Conservation (phyloP, 225 moss, liverwort and hornwort genomes). For the Ulota crispa region DNA sequence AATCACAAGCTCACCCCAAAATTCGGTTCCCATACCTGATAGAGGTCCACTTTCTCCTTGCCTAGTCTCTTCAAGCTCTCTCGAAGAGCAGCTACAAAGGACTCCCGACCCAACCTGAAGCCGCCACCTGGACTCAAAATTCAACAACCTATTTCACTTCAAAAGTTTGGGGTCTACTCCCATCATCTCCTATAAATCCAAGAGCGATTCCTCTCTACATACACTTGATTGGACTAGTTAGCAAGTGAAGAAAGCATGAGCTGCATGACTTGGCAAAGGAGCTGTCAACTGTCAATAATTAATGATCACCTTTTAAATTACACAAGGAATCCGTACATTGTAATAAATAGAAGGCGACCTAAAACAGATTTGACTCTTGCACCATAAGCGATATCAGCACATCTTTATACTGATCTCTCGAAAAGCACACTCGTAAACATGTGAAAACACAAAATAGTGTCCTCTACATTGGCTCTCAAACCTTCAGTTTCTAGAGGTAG, state of each 20-base stretch:
- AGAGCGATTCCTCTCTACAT: not conserved
- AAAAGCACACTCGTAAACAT: not conserved
- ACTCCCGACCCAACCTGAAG: constrained; percentile 86
- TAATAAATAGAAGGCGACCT: not conserved
- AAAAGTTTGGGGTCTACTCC: not conserved
- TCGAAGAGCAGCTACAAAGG: constrained; percentile 75
- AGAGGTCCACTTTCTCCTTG: constrained; percentile 75
- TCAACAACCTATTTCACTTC: constrained; percentile 27
- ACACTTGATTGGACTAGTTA: not conserved
- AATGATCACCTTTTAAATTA: not conserved
- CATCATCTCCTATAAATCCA: not conserved
- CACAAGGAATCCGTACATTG: not conserved
- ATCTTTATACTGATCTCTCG: not conserved
- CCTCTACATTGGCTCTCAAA: not conserved
- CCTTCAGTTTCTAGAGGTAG: not conserved
- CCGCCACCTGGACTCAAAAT: constrained; percentile 71
- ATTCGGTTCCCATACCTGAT: constrained; percentile 57
- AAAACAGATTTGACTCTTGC: not conserved
- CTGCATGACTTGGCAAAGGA: not conserved
- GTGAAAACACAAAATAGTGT: not conserved
- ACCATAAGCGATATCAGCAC: not conserved
- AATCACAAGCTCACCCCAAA: not conserved
- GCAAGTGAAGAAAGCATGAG: not conserved
- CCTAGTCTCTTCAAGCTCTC: constrained; percentile 86
- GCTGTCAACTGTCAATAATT: not conserved